A percentile compares a stretch with the other conserved stretches of the same genome.
Evolutionary conservation across 768 basidiomycete species (phyloP).

Genomic region (Termitomyces sp.): DNA sequence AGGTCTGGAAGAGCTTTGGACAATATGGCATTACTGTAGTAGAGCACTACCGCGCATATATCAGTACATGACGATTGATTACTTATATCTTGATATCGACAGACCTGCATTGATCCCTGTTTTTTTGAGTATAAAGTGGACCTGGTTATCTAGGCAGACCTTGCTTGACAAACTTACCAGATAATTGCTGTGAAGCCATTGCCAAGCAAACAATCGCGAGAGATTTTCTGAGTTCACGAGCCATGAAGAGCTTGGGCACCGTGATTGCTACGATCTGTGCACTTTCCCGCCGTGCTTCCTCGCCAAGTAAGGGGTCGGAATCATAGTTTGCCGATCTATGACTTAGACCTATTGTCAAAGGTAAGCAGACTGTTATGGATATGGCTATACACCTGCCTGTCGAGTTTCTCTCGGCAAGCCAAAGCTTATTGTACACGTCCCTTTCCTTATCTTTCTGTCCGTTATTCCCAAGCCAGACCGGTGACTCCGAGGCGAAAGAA

Average conservation of each 20-base stretch:
- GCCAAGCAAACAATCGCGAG: constrained; percentile 62
- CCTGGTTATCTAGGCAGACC: neutral
- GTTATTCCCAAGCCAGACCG: constrained; percentile 54
- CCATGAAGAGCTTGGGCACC: constrained; percentile 45
- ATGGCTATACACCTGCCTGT: constrained; percentile 19
- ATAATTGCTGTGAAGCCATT: constrained; percentile 77
- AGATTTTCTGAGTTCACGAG: constrained; percentile 54
- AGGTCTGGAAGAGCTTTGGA: constrained; percentile 72
- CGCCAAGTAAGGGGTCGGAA: constrained; percentile 39
- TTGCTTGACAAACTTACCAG: constrained; percentile 39
- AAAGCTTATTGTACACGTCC: constrained; percentile 43
- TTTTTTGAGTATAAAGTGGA: neutral
- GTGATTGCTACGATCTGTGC: constrained; percentile 32
- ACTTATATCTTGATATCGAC: neutral
- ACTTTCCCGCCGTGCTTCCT: constrained; percentile 22
- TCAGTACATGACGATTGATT: neutral
- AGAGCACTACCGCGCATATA: constrained; percentile 54
- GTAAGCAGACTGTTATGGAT: neutral
- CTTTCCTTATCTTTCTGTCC: constrained; percentile 48
- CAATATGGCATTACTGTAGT: constrained; percentile 88
- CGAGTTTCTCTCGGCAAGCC: constrained; percentile 34
- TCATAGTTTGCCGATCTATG: constrained; percentile 12
- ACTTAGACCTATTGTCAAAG: constrained; percentile 1
- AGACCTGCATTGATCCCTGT: constrained; percentile 73
- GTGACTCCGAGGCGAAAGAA: constrained; percentile 61